Conservation (phyloP, 2,329 filamentous ascomycete species). For the Rasamsonia emersonii region DNA sequence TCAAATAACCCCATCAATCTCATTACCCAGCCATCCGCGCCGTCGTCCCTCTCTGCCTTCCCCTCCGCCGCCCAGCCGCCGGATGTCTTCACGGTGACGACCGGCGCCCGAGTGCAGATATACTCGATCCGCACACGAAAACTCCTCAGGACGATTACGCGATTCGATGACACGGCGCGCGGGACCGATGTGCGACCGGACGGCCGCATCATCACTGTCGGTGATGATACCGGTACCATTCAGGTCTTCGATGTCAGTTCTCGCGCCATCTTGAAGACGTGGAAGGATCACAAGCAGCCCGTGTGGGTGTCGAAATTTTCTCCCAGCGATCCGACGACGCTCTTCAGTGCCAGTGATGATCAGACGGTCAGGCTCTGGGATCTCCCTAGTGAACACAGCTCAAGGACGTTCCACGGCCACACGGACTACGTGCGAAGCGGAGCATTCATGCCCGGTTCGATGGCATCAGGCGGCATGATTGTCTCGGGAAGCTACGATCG, state of each 20-base stretch:
- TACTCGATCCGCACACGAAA: constrained; percentile 90
- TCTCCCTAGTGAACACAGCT: constrained; percentile 68
- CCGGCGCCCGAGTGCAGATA: constrained; percentile 84
- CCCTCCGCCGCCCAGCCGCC: constrained; percentile 39
- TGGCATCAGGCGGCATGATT: constrained; percentile 59
- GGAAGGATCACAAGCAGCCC: constrained; percentile 88
- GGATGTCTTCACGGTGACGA: constrained; percentile 79
- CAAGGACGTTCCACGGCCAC: constrained; percentile 74
- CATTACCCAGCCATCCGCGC: constrained; percentile 62
- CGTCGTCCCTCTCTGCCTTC: constrained; percentile 34
- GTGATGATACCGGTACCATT: constrained; percentile 83
- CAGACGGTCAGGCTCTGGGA: constrained; percentile 92
- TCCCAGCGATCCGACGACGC: constrained; percentile 72
- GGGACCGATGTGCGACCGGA: constrained; percentile 83
- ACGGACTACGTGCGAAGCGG: constrained; percentile 86
- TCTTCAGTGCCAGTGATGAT: constrained; percentile 89
- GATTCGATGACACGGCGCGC: constrained; percentile 86
- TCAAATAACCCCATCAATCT: constrained; percentile 84
- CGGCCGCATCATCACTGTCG: constrained; percentile 79
- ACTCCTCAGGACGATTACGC: constrained; percentile 83
- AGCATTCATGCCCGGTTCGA: constrained; percentile 65
- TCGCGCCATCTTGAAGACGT: constrained; percentile 87
- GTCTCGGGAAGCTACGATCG: constrained; percentile 91
- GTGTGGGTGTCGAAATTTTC: constrained; percentile 90
- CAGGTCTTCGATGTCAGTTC: constrained; percentile 92